A percentile compares a stretch with the other conserved stretches of the same genome.
phyloP scores from a whole-genome alignment of 495 filamentous ascomycete genomes.

The Hypoxylon perforatum region DNA sequence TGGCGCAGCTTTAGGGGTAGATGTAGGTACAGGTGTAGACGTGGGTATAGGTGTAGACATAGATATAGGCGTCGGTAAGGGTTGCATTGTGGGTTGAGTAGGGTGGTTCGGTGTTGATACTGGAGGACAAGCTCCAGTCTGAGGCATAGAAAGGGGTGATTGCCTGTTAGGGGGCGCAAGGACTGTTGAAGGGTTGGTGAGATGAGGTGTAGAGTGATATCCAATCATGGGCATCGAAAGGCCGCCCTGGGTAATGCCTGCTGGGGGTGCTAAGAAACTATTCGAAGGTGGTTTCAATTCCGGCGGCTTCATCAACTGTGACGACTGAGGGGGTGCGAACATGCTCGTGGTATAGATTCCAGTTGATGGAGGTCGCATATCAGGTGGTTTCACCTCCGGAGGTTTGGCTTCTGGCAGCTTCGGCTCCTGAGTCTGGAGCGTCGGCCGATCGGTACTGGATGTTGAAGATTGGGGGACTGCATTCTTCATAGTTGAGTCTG shows the following conservation, averaged over 20 bases:
- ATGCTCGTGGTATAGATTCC: slow-evolving; percentile 45
- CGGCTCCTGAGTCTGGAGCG: slow-evolving; percentile 23
- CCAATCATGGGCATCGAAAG: slow-evolving; percentile 49
- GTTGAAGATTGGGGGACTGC: slow-evolving; percentile 1
- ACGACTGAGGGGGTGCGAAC: slow-evolving; percentile 46
- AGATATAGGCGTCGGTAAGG: slow-evolving; percentile 18
- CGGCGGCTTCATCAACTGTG: slow-evolving; percentile 46
- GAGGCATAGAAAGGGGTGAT: slow-evolving; percentile 54
- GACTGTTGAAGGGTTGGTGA: slow-evolving; percentile 45
- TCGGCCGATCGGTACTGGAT: slow-evolving; percentile 16
- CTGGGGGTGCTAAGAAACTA: slow-evolving; percentile 56
- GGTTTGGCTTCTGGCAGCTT: slow-evolving; percentile 35
- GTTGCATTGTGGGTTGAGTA: slow-evolving; percentile 34
- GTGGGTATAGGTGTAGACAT: slow-evolving; percentile 1
- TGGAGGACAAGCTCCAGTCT: slow-evolving; percentile 38
- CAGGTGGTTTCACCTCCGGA: slow-evolving; percentile 35
- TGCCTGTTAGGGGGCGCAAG: slow-evolving; percentile 58
- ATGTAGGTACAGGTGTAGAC: slow-evolving; percentile 17
- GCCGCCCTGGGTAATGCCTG: slow-evolving; percentile 40
- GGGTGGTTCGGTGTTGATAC: slow-evolving; percentile 12
- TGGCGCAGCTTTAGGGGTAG: slow-evolving; percentile 12
- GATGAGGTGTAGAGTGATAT: slow-evolving; percentile 35
- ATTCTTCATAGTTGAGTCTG: slow-evolving; percentile 9
- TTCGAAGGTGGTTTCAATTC: slow-evolving; percentile 48
- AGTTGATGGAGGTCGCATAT: slow-evolving; percentile 39